Evolutionary conservation across 192 early-diverging fungal species (phyloP).

Genomic region (Coemansia sp.): DNA sequence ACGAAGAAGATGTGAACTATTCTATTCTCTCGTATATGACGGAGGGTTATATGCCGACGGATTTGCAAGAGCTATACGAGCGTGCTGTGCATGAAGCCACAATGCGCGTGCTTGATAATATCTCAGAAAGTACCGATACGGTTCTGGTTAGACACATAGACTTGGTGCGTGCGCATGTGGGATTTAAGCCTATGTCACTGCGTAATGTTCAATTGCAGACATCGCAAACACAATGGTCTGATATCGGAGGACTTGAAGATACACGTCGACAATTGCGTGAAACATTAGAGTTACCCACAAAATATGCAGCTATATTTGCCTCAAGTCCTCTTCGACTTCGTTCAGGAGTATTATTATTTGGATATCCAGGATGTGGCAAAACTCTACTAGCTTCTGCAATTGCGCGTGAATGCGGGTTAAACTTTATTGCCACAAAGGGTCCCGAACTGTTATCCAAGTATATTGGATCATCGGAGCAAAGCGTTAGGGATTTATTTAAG

Average conservation of each 20-base stretch:
- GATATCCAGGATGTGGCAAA: conserved; percentile 98
- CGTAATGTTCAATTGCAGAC: conserved; percentile 75
- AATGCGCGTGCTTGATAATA: conserved; percentile 60
- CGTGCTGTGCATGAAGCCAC: conserved; percentile 79
- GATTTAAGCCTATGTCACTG: conserved; percentile 77
- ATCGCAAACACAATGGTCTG: conserved; percentile 76
- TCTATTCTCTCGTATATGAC: conserved; percentile 72
- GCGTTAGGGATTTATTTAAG: conserved; percentile 91
- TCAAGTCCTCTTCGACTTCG: conserved; percentile 83
- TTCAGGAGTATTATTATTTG: conserved; percentile 91
- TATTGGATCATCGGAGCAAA: conserved; percentile 95
- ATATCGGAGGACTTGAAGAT: conserved; percentile 86
- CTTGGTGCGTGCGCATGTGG: conserved; percentile 70
- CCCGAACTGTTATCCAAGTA: conserved; percentile 98
- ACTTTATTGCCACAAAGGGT: conserved; percentile 96
- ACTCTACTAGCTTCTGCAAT: conserved; percentile 93
- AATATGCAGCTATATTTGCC: conserved; percentile 88
- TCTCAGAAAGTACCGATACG: conserved; percentile 18
- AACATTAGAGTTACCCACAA: conserved; percentile 93
- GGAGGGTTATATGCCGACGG: conserved; percentile 85
- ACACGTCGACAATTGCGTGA: conserved; percentile 80
- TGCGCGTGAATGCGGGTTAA: conserved; percentile 93
- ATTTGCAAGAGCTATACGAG: conserved; percentile 74
- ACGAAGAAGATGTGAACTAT: conserved; percentile 63
- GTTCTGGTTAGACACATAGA: conserved; percentile 62